A percentile compares a stretch with the other conserved stretches of the same genome.
Conservation (phyloP, 768 basidiomycete species). For the Boletus sensibilis region DNA sequence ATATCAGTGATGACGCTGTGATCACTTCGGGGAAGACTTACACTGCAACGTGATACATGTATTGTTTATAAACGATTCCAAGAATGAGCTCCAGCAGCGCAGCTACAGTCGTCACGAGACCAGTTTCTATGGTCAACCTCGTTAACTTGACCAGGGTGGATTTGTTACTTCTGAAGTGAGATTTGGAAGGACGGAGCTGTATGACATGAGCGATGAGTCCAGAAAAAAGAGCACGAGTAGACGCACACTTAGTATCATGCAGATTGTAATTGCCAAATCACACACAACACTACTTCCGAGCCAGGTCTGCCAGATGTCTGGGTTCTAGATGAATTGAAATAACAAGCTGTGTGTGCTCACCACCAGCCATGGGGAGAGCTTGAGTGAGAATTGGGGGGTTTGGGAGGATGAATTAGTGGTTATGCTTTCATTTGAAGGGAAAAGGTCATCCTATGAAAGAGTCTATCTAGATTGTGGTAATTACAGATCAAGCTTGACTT, state of each 20-base stretch:
- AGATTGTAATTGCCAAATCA: constrained; percentile 20
- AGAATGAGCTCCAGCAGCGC: constrained; percentile 20
- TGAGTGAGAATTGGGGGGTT: not conserved
- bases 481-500: not conserved
- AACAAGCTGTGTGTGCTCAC: constrained; percentile 1
- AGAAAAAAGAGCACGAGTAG: not conserved
- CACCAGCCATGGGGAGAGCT: constrained; percentile 4
- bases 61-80: not conserved
- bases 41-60: constrained; percentile 17
- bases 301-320: constrained; percentile 16
- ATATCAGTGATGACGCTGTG: not conserved
- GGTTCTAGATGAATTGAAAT: not conserved
- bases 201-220: not conserved
- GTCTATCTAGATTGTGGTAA: not conserved
- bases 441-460: not conserved
- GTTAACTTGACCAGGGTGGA: constrained; percentile 11
- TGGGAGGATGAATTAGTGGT: too few species aligned
- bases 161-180: not conserved
- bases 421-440: not conserved
- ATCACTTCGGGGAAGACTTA: constrained; percentile 1
- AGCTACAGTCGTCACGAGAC: constrained; percentile 20
- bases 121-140: constrained; percentile 26
- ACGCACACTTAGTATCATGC: constrained; percentile 17
- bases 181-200: constrained; percentile 18
- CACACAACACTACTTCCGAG: constrained; percentile 20